phyloP scores from a whole-genome alignment of 768 basidiomycete genomes.

The Strobilomyces confusus region DNA sequence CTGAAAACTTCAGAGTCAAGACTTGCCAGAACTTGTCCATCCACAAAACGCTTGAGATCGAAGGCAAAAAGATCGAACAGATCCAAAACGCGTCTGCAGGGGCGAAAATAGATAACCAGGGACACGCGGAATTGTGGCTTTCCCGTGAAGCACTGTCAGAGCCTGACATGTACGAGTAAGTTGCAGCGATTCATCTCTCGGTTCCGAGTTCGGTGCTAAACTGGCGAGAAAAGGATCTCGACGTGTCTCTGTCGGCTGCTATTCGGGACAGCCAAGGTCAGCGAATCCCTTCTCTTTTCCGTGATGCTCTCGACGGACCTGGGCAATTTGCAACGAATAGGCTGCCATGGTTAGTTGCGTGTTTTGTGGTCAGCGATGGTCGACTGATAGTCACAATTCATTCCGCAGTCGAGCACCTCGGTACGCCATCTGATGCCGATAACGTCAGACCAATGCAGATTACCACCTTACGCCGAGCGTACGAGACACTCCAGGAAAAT shows the following conservation, averaged over 20 bases:
- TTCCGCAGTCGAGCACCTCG: not conserved
- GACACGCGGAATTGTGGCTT: not conserved
- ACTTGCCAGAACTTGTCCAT: not conserved
- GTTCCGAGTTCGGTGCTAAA: too few species aligned
- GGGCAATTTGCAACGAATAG: not conserved
- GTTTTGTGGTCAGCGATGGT: not conserved
- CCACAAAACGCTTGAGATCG: not conserved
- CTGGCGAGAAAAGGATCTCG: not conserved
- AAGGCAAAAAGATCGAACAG: not conserved
- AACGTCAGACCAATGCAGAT: not conserved
- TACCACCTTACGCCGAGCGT: not conserved
- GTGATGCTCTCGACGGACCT: not conserved
- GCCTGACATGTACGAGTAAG: not conserved
- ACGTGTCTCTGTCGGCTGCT: not conserved
- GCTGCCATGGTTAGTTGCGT: not conserved
- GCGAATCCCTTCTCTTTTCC: not conserved
- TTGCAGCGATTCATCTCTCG: not conserved
- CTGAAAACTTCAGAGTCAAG: not conserved
- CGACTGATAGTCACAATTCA: not conserved
- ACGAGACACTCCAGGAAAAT: too few species aligned
- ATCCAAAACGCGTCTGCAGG: not conserved
- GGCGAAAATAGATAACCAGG: not conserved
- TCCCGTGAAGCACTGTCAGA: not conserved
- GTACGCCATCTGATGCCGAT: too few species aligned
- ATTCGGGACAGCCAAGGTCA: not conserved